These are phyloP conservation scores for Babesia bigemina DNA, from an alignment of 169 alveolate genomes.

Conservation along the genomic window DNA sequence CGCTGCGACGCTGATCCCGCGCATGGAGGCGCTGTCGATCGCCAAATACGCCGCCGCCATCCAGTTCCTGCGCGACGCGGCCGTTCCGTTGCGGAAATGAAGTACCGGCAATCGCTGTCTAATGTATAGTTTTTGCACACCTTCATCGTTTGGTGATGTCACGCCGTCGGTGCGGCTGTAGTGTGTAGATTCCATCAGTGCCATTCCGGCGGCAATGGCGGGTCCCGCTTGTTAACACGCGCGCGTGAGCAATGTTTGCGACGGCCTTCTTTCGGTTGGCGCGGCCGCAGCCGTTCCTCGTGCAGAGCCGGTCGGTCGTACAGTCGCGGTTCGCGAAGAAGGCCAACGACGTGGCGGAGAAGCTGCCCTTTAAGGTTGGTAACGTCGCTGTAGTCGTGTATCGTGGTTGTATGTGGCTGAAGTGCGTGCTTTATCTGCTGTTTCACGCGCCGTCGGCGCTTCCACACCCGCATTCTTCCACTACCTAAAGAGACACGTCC, in stretches of 20 bases:
- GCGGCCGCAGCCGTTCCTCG: not conserved
- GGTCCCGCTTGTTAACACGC: not conserved
- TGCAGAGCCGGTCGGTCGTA: conserved; percentile 64
- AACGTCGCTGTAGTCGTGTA: not conserved
- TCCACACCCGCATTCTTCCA: not conserved
- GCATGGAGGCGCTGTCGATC: conserved; percentile 33
- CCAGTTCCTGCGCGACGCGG: conserved; percentile 38
- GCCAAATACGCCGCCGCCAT: conserved; percentile 52
- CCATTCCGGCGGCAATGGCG: not conserved
- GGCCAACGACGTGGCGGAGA: conserved; percentile 51
- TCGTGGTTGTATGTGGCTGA: not conserved
- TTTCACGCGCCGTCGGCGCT: no score
- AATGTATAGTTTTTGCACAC: not conserved
- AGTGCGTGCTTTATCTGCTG: no score
- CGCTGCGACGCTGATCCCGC: conserved; percentile 56
- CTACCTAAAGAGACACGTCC: not conserved
- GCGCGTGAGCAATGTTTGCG: not conserved
- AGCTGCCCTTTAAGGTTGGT: conserved; percentile 74
- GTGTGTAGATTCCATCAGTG: conserved; percentile 8
- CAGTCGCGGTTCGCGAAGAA: conserved; percentile 75
- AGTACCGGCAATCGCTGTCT: not conserved
- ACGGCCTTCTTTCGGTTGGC: not conserved
- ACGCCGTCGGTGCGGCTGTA: not conserved
- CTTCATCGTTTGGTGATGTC: not conserved
- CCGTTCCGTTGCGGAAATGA: conserved; percentile 34